These are phyloP conservation scores for Erucastrum elatum DNA, from an alignment of 345 rosid genomes.

Conservation along the genomic window DNA sequence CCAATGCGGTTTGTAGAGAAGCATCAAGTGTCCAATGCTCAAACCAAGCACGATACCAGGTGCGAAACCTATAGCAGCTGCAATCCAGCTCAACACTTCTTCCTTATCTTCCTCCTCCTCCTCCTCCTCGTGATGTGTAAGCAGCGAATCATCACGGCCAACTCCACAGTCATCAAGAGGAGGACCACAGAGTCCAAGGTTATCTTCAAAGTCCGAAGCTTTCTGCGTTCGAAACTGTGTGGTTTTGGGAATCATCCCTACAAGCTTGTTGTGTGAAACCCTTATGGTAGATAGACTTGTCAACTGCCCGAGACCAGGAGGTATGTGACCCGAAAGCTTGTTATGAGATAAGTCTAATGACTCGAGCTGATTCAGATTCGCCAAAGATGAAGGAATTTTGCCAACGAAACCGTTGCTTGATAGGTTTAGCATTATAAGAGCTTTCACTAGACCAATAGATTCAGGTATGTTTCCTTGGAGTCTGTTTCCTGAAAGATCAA, in stretches of 20 bases:
- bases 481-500: neutral
- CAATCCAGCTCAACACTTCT: neutral
- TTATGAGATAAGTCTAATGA: constrained; percentile 18
- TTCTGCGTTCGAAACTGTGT: constrained; percentile 5
- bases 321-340: neutral
- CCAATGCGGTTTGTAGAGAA: neutral
- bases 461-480: constrained; percentile 2
- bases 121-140: too few species aligned
- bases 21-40: neutral
- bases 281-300: neutral
- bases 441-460: constrained; percentile 2
- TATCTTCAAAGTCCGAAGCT: neutral
- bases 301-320: neutral
- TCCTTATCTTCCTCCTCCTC: neutral
- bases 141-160: neutral
- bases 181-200: constrained; percentile 3
- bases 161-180: neutral
- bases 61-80: neutral
- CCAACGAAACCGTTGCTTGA: constrained; percentile 6
- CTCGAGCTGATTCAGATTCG: constrained; percentile 6
- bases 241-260: neutral
- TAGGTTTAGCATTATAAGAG: neutral
- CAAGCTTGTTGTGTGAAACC: neutral
- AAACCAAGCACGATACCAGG: constrained; percentile 4
- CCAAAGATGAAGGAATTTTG: constrained; percentile 7